Evolutionary conservation across 2,329 filamentous ascomycete genomes (phyloP).

Genomic region (Trichoderma brevicompactum): DNA sequence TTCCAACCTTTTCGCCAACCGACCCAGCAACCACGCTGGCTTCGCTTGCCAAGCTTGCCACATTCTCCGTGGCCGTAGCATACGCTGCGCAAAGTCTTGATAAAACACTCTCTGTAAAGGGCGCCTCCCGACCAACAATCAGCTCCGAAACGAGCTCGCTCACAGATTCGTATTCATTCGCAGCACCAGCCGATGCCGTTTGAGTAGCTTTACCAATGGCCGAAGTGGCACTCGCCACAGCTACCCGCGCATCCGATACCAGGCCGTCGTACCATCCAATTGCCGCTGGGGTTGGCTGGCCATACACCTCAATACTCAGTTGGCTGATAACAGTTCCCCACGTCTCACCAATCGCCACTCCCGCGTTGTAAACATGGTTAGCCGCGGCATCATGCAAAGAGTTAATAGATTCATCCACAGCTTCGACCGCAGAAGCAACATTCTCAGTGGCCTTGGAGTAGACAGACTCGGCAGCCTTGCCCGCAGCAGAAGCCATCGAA

Average conservation of each 20-base stretch:
- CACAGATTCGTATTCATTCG: conserved; percentile 70
- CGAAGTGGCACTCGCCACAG: conserved; percentile 59
- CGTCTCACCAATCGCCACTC: conserved; percentile 45
- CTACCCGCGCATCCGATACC: conserved; percentile 55
- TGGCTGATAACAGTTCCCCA: conserved; percentile 57
- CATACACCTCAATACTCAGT: conserved; percentile 72
- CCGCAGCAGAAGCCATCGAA: conserved; percentile 55
- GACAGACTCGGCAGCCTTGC: conserved; percentile 57
- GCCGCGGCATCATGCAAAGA: conserved; percentile 53
- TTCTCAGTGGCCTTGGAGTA: conserved; percentile 52
- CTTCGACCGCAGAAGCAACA: conserved; percentile 46
- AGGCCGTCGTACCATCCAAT: conserved; percentile 60
- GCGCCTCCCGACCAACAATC: conserved; percentile 75
- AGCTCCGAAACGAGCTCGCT: conserved; percentile 77
- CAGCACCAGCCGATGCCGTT: conserved; percentile 64
- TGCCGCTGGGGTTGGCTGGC: conserved; percentile 63
- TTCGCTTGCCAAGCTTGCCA: conserved; percentile 49
- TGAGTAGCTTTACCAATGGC: conserved; percentile 59
- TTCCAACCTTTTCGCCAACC: conserved; percentile 43
- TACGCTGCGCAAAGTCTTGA: conserved; percentile 73
- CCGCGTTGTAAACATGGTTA: conserved; percentile 44
- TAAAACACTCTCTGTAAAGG: conserved; percentile 81
- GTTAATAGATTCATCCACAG: conserved; percentile 45
- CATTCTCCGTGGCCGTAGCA: conserved; percentile 64
- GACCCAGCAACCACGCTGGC: conserved; percentile 42